phyloP scores from a whole-genome alignment of 495 filamentous ascomycete species.

The Penicillium nucicola region DNA sequence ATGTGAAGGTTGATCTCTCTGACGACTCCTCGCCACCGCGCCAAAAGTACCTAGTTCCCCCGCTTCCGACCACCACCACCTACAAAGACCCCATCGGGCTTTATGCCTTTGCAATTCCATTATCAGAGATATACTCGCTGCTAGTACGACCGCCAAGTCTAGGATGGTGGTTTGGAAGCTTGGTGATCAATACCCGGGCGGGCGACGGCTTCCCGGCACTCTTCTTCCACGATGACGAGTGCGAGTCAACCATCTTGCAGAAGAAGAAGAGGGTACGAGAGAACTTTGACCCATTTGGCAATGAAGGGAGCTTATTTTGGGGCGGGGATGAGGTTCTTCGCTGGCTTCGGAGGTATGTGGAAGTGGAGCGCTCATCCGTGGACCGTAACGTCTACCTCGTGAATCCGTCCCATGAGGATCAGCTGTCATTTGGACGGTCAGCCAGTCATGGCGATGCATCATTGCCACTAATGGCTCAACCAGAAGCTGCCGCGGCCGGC shows the following conservation, averaged over 20 bases:
- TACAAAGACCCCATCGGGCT: conserved; percentile 69
- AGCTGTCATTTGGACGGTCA: conserved; percentile 66
- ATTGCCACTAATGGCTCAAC: conserved; percentile 27
- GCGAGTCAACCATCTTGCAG: conserved; percentile 90
- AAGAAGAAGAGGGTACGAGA: conserved; percentile 81
- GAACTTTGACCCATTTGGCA: conserved; percentile 85
- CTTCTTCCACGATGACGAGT: conserved; percentile 97
- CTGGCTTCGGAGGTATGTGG: conserved; percentile 82
- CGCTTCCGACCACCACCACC: conserved; percentile 74
- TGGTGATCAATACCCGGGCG: conserved; percentile 85
- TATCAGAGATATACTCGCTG: conserved; percentile 85
- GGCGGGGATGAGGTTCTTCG: conserved; percentile 93
- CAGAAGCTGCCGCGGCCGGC: conserved; percentile 26
- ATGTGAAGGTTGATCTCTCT: conserved; percentile 89
- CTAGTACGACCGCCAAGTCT: conserved; percentile 88
- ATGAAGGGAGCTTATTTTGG: conserved; percentile 87
- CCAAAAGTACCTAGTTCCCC: conserved; percentile 86
- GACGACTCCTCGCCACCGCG: conserved; percentile 77
- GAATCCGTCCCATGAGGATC: conserved; percentile 82
- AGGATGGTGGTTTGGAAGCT: conserved; percentile 96
- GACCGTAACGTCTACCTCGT: conserved; percentile 89
- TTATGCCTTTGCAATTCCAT: conserved; percentile 90
- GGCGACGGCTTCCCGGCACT: conserved; percentile 92
- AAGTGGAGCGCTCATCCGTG: conserved; percentile 74
- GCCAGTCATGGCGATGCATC: conserved; percentile 35